These are phyloP conservation scores for Rhizoclosmatium globosum DNA, from an alignment of 192 early-diverging fungal genomes.

Conservation along the genomic window DNA sequence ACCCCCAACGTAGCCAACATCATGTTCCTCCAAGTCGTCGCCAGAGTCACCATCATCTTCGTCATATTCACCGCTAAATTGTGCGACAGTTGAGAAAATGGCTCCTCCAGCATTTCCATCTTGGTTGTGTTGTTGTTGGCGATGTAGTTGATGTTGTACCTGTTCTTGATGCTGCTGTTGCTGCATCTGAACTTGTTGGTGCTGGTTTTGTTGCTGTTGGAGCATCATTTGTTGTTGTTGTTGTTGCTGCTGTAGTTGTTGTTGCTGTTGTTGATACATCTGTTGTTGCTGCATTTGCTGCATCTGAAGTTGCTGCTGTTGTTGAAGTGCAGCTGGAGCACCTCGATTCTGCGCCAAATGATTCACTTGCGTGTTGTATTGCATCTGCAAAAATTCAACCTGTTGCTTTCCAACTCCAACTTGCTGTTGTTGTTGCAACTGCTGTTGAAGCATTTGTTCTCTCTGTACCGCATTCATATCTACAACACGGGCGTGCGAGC, in stretches of 20 bases:
- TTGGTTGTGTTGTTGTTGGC: neutral
- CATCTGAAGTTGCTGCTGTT: neutral
- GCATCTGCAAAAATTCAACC: conserved; percentile 19
- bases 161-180: neutral
- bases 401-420: neutral
- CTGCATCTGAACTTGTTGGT: neutral
- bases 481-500: conserved; percentile 21
- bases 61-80: neutral
- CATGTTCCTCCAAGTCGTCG: neutral
- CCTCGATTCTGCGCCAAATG: neutral
- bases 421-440: conserved; percentile 10
- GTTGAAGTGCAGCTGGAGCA: neutral
- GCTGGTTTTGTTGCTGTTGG: neutral
- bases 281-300: neutral
- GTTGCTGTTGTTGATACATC: neutral
- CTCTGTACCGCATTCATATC: neutral
- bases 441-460: neutral
- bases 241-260: neutral
- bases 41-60: neutral
- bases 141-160: neutral
- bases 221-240: neutral
- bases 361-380: conserved; percentile 2
- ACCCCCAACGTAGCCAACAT: neutral
- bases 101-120: neutral
- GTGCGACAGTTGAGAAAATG: neutral